A percentile compares a stretch with the other conserved stretches of the same genome.
Evolutionary conservation across 805 yeast species (phyloP).

Genomic region (Cyberlindnera mississippiensis): DNA sequence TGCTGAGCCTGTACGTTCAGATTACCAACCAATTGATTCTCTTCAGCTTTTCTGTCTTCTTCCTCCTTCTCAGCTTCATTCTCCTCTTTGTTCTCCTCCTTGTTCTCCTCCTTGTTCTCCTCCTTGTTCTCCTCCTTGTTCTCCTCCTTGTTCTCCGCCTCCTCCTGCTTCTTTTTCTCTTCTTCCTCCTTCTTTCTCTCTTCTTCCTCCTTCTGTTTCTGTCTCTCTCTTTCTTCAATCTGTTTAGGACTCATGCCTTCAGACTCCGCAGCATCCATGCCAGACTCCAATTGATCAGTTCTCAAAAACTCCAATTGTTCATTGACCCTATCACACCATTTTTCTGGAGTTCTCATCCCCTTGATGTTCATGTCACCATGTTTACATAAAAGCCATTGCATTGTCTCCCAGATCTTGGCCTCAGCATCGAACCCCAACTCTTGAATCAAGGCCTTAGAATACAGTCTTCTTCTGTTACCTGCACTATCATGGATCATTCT

Average conservation of each 20-base stretch:
- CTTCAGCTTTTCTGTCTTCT: background rate
- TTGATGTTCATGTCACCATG: conserved; percentile 35
- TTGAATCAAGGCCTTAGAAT: conserved; percentile 16
- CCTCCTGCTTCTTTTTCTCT: conserved; percentile 4
- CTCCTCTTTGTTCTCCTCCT: conserved; percentile 2
- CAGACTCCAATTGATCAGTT: conserved; percentile 9
- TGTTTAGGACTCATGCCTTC: conserved; percentile 7
- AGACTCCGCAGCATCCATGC: conserved; percentile 15
- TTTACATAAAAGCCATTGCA: conserved; percentile 28
- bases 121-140: conserved; percentile 1
- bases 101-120: background rate
- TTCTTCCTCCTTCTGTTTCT: conserved; percentile 2
- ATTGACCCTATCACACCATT: conserved; percentile 36
- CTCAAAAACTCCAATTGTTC: conserved; percentile 36
- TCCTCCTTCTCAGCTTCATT: background rate
- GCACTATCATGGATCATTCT: conserved; percentile 18
- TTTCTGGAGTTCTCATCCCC: conserved; percentile 34
- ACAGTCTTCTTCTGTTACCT: conserved; percentile 24
- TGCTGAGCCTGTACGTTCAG: background rate
- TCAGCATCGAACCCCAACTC: conserved; percentile 30
- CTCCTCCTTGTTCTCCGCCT: conserved; percentile 1
- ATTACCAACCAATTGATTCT: background rate
- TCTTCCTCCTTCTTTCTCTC: conserved; percentile 3
- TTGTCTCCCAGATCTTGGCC: conserved; percentile 25
- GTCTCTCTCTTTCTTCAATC: background rate